A percentile compares a stretch with the other conserved stretches of the same genome.
Evolutionary conservation across 2,329 filamentous ascomycete species (phyloP).

Genomic region (Microascus cirrosus): DNA sequence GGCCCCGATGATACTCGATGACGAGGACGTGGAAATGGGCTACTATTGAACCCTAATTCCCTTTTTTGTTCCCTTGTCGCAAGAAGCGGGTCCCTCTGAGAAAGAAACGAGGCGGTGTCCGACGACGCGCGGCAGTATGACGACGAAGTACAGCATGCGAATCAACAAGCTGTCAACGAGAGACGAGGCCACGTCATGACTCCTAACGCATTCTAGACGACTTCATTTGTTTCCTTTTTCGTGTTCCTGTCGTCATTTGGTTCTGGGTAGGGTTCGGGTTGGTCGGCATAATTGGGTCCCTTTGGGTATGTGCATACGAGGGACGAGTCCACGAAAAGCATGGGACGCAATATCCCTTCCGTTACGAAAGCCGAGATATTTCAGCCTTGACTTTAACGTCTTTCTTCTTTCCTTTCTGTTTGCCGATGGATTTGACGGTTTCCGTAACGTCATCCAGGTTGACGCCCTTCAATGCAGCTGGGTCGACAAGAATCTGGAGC

Average conservation of each 20-base stretch:
- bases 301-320: background rate
- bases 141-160: background rate
- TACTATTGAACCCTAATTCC: background rate
- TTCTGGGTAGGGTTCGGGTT: background rate
- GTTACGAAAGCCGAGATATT: constrained; percentile 1
- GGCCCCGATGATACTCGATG: background rate
- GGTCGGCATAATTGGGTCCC: background rate
- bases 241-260: background rate
- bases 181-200: background rate
- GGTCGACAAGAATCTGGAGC: constrained; percentile 22
- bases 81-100: background rate
- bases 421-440: constrained; percentile 20
- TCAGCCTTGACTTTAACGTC: constrained; percentile 20
- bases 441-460: constrained; percentile 20
- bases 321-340: background rate
- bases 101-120: background rate
- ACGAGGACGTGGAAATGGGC: background rate
- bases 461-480: constrained; percentile 16
- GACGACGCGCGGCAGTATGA: background rate
- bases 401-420: constrained; percentile 18
- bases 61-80: background rate
- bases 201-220: background rate
- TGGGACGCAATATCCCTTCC: background rate
- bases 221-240: background rate
- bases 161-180: background rate